phyloP scores from a whole-genome alignment of 1,284 basidiomycete genomes.

The Hypsizygus ulmarius region DNA sequence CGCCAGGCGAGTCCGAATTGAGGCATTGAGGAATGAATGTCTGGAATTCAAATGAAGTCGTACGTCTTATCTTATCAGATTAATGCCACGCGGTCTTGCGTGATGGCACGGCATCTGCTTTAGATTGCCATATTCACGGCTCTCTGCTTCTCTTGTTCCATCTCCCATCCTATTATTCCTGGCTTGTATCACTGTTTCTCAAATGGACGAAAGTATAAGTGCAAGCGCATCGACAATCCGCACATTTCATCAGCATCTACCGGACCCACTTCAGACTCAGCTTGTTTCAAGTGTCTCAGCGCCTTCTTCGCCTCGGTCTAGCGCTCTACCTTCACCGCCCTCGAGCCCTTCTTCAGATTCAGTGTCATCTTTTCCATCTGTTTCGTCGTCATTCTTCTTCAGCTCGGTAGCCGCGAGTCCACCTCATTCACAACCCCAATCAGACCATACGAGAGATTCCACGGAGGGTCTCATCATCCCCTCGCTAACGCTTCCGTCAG shows the following conservation, averaged over 20 bases:
- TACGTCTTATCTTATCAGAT: background rate
- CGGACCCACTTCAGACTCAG: slow-evolving; percentile 17
- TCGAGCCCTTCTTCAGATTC: slow-evolving; percentile 51
- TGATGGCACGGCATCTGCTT: background rate
- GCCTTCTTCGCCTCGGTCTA: slow-evolving; percentile 46
- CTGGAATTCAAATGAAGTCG: no score
- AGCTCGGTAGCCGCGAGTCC: slow-evolving; percentile 66
- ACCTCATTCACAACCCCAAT: slow-evolving; percentile 36
- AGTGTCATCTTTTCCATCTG: slow-evolving; percentile 67
- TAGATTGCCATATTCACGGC: background rate
- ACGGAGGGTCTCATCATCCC: slow-evolving; percentile 64
- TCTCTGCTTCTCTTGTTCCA: background rate
- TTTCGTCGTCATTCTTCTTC: slow-evolving; percentile 75
- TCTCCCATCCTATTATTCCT: background rate
- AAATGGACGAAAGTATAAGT: slow-evolving; percentile 31
- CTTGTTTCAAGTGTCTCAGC: slow-evolving; percentile 17
- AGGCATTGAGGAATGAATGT: no score
- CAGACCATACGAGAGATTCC: slow-evolving; percentile 42
- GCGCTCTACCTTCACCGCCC: slow-evolving; percentile 48
- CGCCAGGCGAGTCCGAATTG: no score
- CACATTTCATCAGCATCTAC: slow-evolving; percentile 25
- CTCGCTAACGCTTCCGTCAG: slow-evolving; percentile 59
- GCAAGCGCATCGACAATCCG: slow-evolving; percentile 43
- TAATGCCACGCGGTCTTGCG: background rate
- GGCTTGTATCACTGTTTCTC: background rate